Evolutionary conservation across 2,329 filamentous ascomycete species (phyloP).

Genomic region (Pseudocercospora fuligena): DNA sequence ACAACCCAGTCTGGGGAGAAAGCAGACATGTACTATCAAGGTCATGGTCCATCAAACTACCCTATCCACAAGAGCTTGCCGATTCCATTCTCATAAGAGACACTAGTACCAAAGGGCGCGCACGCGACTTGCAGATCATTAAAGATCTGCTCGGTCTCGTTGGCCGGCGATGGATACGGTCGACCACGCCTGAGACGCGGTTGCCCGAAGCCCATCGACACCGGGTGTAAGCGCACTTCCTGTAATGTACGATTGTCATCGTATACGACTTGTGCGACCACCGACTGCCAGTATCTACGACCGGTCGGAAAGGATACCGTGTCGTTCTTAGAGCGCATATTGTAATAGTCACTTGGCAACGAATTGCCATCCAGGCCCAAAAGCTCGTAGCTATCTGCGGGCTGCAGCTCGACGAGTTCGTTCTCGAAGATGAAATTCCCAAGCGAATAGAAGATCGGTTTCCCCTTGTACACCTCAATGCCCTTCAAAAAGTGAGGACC

Average conservation of each 20-base stretch:
- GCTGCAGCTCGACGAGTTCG: background rate
- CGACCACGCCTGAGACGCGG: background rate
- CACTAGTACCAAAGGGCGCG: background rate
- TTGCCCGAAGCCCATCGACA: constrained; percentile 1
- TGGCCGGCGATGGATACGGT: background rate
- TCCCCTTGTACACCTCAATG: background rate
- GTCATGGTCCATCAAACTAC: background rate
- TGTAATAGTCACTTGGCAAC: background rate
- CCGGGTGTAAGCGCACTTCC: constrained; percentile 1
- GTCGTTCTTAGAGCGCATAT: background rate
- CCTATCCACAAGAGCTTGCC: constrained; percentile 1
- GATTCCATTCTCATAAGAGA: background rate
- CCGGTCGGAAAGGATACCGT: background rate
- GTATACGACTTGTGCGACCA: background rate
- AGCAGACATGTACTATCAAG: too few relatives aligned
- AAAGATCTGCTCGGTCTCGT: background rate
- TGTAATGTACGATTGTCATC: background rate
- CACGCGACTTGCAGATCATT: background rate
- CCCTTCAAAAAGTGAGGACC: background rate
- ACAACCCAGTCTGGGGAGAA: too few relatives aligned
- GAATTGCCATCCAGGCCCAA: background rate
- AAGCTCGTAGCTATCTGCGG: constrained; percentile 1
- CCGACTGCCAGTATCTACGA: background rate
- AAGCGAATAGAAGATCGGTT: background rate
- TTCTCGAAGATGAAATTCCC: background rate